A percentile compares a stretch with the other conserved stretches of the same genome.
phyloP scores from a whole-genome alignment of 2,329 filamentous ascomycete species.

The Knufia fluminis region DNA sequence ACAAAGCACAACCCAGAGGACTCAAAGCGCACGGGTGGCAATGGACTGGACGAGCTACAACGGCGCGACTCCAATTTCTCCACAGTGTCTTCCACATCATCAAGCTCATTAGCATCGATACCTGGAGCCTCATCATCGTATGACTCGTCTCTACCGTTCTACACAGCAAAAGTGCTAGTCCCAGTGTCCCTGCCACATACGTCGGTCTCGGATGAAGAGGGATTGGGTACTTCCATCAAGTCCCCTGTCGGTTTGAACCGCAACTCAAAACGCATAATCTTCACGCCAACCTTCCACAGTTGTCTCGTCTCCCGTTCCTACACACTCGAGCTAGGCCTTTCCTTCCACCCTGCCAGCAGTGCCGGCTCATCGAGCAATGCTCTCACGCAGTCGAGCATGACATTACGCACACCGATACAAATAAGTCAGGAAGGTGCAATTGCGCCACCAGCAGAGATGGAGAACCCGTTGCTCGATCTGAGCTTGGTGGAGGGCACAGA shows the following conservation, averaged over 20 bases:
- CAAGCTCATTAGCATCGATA: slow-evolving; percentile 20
- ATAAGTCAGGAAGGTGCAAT: slow-evolving; percentile 24
- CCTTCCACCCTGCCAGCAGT: slow-evolving; percentile 36
- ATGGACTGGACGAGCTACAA: background rate
- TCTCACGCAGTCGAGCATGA: slow-evolving; percentile 31
- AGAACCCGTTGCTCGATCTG: background rate
- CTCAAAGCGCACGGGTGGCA: slow-evolving; percentile 22
- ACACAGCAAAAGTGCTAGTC: slow-evolving; percentile 54
- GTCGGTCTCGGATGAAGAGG: background rate
- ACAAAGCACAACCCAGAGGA: slow-evolving; percentile 34
- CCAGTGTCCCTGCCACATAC: slow-evolving; percentile 50
- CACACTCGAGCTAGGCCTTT: slow-evolving; percentile 49
- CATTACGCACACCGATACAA: slow-evolving; percentile 37
- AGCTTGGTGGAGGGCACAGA: slow-evolving; percentile 1
- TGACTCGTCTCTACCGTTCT: slow-evolving; percentile 41
- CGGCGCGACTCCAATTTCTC: slow-evolving; percentile 22
- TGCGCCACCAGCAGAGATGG: slow-evolving; percentile 5
- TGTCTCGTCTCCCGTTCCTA: slow-evolving; percentile 60
- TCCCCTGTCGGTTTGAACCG: background rate
- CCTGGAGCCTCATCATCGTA: slow-evolving; percentile 27
- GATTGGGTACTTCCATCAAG: slow-evolving; percentile 4
- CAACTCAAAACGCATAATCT: slow-evolving; percentile 41
- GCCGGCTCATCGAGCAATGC: slow-evolving; percentile 33
- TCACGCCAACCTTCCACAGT: slow-evolving; percentile 60
- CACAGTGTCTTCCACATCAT: slow-evolving; percentile 18